phyloP scores from a whole-genome alignment of 1,284 basidiomycete genomes.

The Moesziomyces sp. region DNA sequence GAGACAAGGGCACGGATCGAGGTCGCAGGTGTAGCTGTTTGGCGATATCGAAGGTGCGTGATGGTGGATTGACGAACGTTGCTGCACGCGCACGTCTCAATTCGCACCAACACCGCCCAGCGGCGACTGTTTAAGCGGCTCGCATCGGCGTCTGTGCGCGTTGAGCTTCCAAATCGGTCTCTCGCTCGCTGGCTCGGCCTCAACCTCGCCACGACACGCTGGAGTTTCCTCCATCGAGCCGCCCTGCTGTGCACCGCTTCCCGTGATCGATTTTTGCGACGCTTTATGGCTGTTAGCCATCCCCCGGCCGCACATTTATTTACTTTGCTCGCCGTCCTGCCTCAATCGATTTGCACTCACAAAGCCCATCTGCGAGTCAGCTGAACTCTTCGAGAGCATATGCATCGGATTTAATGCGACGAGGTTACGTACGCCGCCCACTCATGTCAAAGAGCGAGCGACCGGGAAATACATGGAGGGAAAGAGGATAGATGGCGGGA shows the following conservation, averaged over 20 bases:
- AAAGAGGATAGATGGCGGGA: slow-evolving; percentile 6
- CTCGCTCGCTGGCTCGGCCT: slow-evolving; percentile 1
- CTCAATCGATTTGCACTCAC: too few species aligned
- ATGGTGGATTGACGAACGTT: neutral
- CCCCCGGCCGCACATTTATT: neutral
- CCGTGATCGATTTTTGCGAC: slow-evolving; percentile 25
- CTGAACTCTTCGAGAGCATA: slow-evolving; percentile 24
- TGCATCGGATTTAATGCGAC: slow-evolving; percentile 40
- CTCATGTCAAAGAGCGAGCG: slow-evolving; percentile 16
- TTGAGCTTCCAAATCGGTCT: slow-evolving; percentile 9
- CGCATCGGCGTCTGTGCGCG: slow-evolving; percentile 15
- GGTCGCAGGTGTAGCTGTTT: neutral
- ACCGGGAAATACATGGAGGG: slow-evolving; percentile 39
- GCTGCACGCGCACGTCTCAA: neutral
- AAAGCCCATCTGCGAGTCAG: neutral
- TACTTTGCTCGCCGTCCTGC: too few species aligned
- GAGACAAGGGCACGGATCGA: too few species aligned
- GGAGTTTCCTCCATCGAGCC: neutral
- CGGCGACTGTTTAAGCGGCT: neutral
- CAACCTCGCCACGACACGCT: too few species aligned
- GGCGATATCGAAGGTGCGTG: neutral
- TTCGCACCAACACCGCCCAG: neutral
- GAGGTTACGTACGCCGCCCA: slow-evolving; percentile 14
- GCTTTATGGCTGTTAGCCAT: neutral
- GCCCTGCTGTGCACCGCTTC: slow-evolving; percentile 1